Evolutionary conservation across 192 early-diverging fungal genomes (phyloP), one percentile per base, ranked within the genome.

Genomic region (Coemansia sp.): DNA sequence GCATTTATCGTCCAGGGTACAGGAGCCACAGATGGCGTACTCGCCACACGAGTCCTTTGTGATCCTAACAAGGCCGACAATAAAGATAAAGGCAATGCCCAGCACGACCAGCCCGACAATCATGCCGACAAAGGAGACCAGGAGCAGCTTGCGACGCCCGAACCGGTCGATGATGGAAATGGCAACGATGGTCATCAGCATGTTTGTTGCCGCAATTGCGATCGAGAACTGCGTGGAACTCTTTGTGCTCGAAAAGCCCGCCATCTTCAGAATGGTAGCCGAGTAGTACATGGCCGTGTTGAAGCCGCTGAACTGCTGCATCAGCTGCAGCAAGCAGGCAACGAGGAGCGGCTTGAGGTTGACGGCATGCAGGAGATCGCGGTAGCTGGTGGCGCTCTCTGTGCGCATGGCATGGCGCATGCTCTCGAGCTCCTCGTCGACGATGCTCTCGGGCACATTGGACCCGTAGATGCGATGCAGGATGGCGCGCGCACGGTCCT

Each of bases 91-190:
- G 11, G 77, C 77, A 57, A 74, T 65, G 14, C 77, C 77, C 15
- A 79, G 63, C 4, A 79, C 59, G 11, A 74, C 23, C 34, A 79
- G 45, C 28, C 77, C 77, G 11, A 63, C 33, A 27, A 74, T 70
- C 77, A 79, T 79, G 23, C 77, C 77, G 0, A 59, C 62, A 59
- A 79, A 79, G 6, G 77, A 79, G 11, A 70, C 38, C 14, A 85
- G 67, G 50, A 86, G 66, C 6, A 74, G 85, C 55, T 85, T 85
- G 27, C 89, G 80, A 55, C 94, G 87, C 37, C 94, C 94, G 70
- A 89, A 85, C 4, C 81, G 77, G 44, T 96, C 94, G 36, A 96
- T 83, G 48, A 86, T 84, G n/a, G 84, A 64, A 50, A 96, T 93
- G 15, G 88, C 93, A 7, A 92, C 93, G 37, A 96, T 81, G 10